These are phyloP conservation scores for Citrus sinensis DNA, from an alignment of 345 rosid species.

Conservation along the genomic window DNA sequence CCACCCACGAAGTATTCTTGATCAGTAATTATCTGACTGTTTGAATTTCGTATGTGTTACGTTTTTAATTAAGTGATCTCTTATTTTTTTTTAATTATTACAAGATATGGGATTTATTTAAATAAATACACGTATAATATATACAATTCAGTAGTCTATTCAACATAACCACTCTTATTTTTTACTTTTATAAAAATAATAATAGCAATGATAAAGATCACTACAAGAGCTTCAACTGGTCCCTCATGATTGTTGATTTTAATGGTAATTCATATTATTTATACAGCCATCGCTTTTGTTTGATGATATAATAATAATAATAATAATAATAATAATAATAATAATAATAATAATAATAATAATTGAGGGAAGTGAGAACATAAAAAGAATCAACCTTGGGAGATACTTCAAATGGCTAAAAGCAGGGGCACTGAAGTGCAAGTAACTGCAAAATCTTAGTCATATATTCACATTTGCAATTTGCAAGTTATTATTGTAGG, in stretches of 20 bases:
- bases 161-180: too few relatives aligned
- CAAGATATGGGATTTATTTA: not conserved
- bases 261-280: too few relatives aligned
- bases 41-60: rapidly evolving
- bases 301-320: too few relatives aligned
- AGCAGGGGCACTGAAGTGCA: not conserved
- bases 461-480: not conserved
- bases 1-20: not conserved
- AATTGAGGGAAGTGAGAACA: too few relatives aligned
- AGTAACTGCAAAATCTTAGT: not conserved
- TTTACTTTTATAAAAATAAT: not conserved
- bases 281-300: too few relatives aligned
- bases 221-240: too few relatives aligned
- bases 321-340: too few relatives aligned
- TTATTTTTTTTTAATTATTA: too few relatives aligned
- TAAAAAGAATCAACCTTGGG: not conserved
- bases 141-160: not conserved
- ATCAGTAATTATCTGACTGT: not conserved
- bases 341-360: too few relatives aligned
- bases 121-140: not conserved
- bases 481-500: not conserved
- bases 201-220: too few relatives aligned
- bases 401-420: not conserved
- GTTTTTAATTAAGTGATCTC: not conserved
- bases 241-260: too few relatives aligned